Conservation (phyloP, 2,329 filamentous ascomycete species). For the Drechslerella stenobrocha region DNA sequence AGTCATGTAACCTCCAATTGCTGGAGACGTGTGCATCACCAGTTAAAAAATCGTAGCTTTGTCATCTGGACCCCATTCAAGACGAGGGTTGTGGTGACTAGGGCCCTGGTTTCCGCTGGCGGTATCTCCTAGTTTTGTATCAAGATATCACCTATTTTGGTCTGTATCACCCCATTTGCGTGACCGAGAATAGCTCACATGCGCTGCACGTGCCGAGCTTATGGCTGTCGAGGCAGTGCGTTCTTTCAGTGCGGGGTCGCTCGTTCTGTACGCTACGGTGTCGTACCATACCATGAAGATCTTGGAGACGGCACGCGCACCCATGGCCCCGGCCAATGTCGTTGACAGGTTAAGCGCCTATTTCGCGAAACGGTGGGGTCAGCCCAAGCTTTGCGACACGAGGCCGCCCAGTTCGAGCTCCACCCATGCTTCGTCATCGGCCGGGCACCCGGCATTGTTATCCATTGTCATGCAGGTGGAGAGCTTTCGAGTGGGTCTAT, state of each 20-base stretch:
- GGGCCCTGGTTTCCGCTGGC: neutral
- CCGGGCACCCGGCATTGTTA: neutral
- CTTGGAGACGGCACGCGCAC: slow-evolving; percentile 8
- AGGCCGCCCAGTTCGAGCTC: neutral
- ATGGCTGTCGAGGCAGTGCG: neutral
- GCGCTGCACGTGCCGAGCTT: neutral
- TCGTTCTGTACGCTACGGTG: neutral
- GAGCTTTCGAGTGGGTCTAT: neutral
- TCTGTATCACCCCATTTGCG: slow-evolving; percentile 3
- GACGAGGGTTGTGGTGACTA: neutral
- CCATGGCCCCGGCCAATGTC: slow-evolving; percentile 18
- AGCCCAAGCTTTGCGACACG: slow-evolving; percentile 1
- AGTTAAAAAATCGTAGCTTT: neutral
- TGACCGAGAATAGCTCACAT: slow-evolving; percentile 6
- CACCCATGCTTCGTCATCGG: neutral
- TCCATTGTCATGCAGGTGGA: slow-evolving; percentile 1
- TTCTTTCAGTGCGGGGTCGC: no score
- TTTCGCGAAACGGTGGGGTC: slow-evolving; percentile 10
- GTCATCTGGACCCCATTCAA: neutral
- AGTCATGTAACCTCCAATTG: no score
- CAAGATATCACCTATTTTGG: no score
- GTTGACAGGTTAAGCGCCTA: slow-evolving; percentile 20
- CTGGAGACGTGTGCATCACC: no score
- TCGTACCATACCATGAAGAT: no score
- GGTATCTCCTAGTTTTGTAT: neutral